Conservation (phyloP, 345 rosid genomes). For the Arabidopsis arenosa region DNA sequence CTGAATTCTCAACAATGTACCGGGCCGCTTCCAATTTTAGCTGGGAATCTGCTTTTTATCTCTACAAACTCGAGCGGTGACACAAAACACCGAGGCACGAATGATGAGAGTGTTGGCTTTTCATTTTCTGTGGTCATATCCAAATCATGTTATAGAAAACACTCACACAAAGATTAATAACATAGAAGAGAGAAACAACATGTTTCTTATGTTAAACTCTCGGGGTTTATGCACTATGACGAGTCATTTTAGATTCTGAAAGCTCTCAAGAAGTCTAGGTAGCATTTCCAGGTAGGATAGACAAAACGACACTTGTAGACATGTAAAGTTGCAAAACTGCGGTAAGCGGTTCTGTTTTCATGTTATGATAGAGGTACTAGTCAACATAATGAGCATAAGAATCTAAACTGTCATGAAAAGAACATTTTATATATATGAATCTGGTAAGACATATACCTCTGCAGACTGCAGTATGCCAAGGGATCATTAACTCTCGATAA, state of each 20-base stretch:
- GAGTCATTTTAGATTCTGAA: conserved; percentile 4
- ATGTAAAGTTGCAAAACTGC: neutral
- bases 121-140: neutral
- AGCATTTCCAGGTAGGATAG: neutral
- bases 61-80: neutral
- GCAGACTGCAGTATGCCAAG: too few species aligned
- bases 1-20: neutral
- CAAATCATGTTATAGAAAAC: neutral
- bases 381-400: too few species aligned
- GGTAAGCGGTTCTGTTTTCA: too few species aligned
- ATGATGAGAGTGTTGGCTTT: too few species aligned
- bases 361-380: too few species aligned
- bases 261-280: neutral
- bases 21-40: neutral
- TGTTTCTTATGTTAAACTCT: neutral
- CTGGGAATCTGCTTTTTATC: neutral
- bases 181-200: neutral
- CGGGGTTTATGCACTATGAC: neutral
- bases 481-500: too few species aligned
- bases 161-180: neutral
- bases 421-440: too few species aligned
- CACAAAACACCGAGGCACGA: neutral
- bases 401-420: too few species aligned
- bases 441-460: too few species aligned
- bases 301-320: neutral